A percentile compares a stretch with the other conserved stretches of the same genome.
phyloP scores from a whole-genome alignment of 139 green algal genomes.

The Trebouxia sp. region DNA sequence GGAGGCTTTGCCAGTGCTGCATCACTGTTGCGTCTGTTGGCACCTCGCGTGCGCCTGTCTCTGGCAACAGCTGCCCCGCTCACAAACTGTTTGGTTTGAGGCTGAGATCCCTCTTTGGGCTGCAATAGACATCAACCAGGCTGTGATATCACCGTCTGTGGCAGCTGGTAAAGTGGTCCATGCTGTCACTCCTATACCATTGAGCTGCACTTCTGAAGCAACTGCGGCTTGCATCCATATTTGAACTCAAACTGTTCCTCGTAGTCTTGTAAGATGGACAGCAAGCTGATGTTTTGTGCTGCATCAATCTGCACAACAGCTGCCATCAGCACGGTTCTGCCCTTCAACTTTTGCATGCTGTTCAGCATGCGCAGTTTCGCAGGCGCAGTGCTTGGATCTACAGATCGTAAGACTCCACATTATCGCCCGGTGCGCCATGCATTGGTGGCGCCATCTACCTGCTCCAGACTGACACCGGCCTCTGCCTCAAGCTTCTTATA shows the following conservation, averaged over 20 bases:
- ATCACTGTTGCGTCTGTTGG: neutral
- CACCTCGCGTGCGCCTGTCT: neutral
- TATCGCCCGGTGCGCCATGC: too few species aligned
- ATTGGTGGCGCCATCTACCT: too few species aligned
- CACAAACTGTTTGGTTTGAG: neutral
- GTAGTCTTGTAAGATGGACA: slow-evolving; percentile 66
- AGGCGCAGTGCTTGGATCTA: too few species aligned
- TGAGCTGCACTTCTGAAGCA: slow-evolving; percentile 39
- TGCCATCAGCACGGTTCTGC: too few species aligned
- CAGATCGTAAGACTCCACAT: too few species aligned
- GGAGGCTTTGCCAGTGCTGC: neutral
- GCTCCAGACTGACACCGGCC: slow-evolving; percentile 50
- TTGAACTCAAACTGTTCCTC: slow-evolving; percentile 64
- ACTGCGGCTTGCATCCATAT: slow-evolving; percentile 61
- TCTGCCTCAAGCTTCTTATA: slow-evolving; percentile 59
- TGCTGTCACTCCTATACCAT: neutral
- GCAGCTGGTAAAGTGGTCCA: too few species aligned
- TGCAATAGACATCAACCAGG: too few species aligned
- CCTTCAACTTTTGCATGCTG: too few species aligned
- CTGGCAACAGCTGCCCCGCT: neutral
- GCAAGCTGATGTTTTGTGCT: slow-evolving; percentile 69
- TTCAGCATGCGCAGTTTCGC: too few species aligned
- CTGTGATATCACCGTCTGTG: too few species aligned
- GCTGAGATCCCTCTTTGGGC: neutral
- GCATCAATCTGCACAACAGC: slow-evolving; percentile 63